Base-by-base conservation (phyloP, 257 asterid species). In the Henckelia pumila region DNA sequence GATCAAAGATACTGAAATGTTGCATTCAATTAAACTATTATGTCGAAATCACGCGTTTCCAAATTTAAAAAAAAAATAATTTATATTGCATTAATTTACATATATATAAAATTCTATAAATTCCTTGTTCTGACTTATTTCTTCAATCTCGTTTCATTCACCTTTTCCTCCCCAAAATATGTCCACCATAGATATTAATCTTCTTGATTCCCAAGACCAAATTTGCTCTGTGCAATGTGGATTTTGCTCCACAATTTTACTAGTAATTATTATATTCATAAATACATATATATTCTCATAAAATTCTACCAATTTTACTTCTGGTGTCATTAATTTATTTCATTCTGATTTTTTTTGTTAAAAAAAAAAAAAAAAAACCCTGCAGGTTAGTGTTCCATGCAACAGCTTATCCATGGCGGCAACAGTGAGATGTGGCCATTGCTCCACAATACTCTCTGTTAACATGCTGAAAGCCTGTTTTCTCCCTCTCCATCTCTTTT, bases 371-470 rank as follows among this genome's bases (percentile, higher is more conserved):
- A 26, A 17, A 8, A 10, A 8, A 2, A n/a, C n/a, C n/a, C n/a
- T 78, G 68, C 84, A 89, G 98, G 98, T 91, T 26, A 82, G 78
- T 24, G 96, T 89, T 49, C 98, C 98, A 61, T 76, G 74, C 75
- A 82, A 69, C 74, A 82, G 85, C 78, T 77, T 87, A 53, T 56
- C 84, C 24, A 74, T 71, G 83, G 82, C 73, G 61, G 87, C 87
- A 59, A 81, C 84, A n/a, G 91, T 91, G 25, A 80, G 78, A 77
- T 91, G 98, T 63, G 98, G 96, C 13, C 95, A 87, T 65, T 92
- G 96, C 79, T 76, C 74, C 26, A 70, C 69, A 59, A 80, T 91
- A 63, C 85, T 91, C 53, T 80, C 96, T 55, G 90, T 90, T 33
- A 77, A 88, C 75, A 78, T 84, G 86, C 14, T 60, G 53, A 79